These are phyloP conservation scores for Monotropa hypopitys DNA, from an alignment of 179 eudicot genomes.

Conservation along the genomic window DNA sequence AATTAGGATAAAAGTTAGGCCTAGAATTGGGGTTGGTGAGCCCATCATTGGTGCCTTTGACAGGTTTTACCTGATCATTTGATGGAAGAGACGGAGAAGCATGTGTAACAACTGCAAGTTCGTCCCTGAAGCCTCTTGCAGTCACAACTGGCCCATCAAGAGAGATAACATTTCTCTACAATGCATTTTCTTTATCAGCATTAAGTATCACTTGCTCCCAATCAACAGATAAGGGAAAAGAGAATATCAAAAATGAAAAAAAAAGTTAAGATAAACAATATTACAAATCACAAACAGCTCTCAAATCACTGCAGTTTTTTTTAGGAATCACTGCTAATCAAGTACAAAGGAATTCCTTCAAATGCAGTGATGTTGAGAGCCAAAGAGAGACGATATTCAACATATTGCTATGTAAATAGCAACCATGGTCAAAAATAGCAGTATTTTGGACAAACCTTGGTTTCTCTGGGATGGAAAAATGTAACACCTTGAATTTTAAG, in stretches of 20 bases:
- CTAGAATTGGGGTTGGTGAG: no score
- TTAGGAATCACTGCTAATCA: no score
- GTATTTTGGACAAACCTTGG: background rate
- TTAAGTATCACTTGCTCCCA: background rate
- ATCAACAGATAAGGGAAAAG: background rate
- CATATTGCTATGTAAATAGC: background rate
- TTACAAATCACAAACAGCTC: background rate
- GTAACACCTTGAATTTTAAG: no score
- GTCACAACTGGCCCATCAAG: conserved; percentile 96
- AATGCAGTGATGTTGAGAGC: no score
- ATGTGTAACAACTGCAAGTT: conserved; percentile 82
- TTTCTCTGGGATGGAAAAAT: background rate
- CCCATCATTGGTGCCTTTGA: no score
- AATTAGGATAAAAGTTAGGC: no score
- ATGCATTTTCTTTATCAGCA: background rate
- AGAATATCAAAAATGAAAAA: background rate
- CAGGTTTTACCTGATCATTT: conserved; percentile 85
- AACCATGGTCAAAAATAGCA: no score
- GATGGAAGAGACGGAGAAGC: conserved; percentile 63
- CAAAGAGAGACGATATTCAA: no score
- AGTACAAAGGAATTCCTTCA: no score
- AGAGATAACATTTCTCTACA: conserved; percentile 59
- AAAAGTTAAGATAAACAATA: background rate
- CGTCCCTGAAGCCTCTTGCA: conserved; percentile 67
- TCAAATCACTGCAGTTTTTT: background rate